phyloP scores from a whole-genome alignment of 2,329 filamentous ascomycete genomes.

The Rhytidhysteron rufulum region DNA sequence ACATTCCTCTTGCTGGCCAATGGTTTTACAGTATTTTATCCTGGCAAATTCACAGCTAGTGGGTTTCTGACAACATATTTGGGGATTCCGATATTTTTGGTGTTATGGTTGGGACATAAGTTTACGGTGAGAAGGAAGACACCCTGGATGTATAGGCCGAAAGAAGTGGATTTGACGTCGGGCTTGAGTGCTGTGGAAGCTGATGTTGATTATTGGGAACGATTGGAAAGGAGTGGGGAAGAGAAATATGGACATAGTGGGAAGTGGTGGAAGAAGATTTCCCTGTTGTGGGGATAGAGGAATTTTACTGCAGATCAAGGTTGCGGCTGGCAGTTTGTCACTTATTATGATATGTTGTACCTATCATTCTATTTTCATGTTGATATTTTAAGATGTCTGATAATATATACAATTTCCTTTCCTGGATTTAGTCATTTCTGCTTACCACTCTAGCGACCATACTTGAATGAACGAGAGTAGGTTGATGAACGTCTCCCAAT shows the following conservation, averaged over 20 bases:
- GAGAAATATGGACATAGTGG: neutral
- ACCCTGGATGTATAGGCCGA: slow-evolving; percentile 45
- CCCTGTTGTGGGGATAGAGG: slow-evolving; percentile 4
- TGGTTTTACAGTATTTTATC: slow-evolving; percentile 66
- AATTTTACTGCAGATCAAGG: too few species aligned
- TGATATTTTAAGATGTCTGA: too few species aligned
- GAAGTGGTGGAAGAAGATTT: slow-evolving; percentile 3
- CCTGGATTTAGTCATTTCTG: too few species aligned
- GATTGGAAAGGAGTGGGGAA: slow-evolving; percentile 3
- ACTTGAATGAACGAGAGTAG: too few species aligned
- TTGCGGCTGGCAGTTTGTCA: too few species aligned
- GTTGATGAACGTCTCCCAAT: too few species aligned
- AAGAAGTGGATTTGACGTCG: slow-evolving; percentile 49
- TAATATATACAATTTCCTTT: too few species aligned
- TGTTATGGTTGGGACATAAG: slow-evolving; percentile 15
- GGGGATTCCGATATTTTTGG: slow-evolving; percentile 21
- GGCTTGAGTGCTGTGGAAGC: slow-evolving; percentile 11
- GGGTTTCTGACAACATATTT: slow-evolving; percentile 64
- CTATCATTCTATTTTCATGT: too few species aligned
- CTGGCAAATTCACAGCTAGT: slow-evolving; percentile 55
- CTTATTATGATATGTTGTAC: too few species aligned
- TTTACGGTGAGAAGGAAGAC: slow-evolving; percentile 31
- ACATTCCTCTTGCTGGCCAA: slow-evolving; percentile 64
- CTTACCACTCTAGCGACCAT: too few species aligned
- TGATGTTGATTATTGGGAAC: slow-evolving; percentile 6